Conservation (phyloP, 2,329 filamentous ascomycete genomes). For the Monosporascus sp. region DNA sequence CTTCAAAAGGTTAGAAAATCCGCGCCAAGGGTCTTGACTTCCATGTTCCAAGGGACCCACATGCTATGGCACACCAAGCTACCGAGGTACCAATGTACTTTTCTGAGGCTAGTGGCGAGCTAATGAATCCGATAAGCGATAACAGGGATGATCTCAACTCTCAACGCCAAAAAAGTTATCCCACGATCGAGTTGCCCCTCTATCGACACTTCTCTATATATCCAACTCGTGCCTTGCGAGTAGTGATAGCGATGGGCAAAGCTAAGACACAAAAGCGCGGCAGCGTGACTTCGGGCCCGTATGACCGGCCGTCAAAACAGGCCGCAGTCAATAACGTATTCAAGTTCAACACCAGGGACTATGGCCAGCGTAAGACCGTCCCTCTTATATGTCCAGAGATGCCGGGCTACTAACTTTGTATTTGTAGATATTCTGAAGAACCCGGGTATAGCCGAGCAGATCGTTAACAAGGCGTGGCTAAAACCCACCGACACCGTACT, state of each 20-base stretch:
- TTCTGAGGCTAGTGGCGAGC: not conserved
- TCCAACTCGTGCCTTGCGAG: no score
- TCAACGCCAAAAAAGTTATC: not conserved
- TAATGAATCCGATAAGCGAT: not conserved
- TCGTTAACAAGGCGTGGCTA: conserved; percentile 80
- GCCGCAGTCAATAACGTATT: conserved; percentile 74
- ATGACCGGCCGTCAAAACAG: conserved; percentile 34
- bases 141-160: not conserved
- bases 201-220: not conserved
- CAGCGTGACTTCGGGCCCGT: conserved; percentile 30
- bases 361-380: conserved; percentile 53
- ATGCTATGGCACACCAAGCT: not conserved
- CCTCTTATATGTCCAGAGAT: not conserved
- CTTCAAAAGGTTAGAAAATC: no score
- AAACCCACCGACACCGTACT: conserved; percentile 89
- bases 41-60: not conserved
- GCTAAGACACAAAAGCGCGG: conserved; percentile 33
- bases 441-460: conserved; percentile 63
- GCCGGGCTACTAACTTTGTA: not conserved
- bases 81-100: not conserved
- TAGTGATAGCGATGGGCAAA: conserved; percentile 32
- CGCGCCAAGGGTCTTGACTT: no score
- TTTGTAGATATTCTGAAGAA: conserved; percentile 83
- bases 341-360: conserved; percentile 85
- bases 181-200: not conserved